These are phyloP conservation scores for Crataegus laevigata DNA, from an alignment of 306 rosid species.

Conservation along the genomic window DNA sequence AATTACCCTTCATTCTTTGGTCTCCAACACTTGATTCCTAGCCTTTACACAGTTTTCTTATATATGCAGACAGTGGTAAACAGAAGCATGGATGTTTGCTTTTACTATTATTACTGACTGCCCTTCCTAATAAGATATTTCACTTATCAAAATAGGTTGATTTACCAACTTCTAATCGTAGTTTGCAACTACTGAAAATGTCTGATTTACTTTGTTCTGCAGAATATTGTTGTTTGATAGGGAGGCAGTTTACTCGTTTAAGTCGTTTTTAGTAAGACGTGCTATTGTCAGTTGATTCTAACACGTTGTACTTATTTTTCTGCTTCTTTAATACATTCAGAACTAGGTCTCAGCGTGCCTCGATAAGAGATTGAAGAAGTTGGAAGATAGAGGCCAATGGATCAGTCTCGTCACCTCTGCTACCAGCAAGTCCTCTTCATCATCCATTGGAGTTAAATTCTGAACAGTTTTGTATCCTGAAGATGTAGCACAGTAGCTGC, in stretches of 20 bases:
- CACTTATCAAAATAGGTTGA: not conserved
- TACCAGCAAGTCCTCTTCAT: slow-evolving; percentile 16
- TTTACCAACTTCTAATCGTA: not conserved
- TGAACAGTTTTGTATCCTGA: slow-evolving; percentile 7
- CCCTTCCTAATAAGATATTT: not conserved
- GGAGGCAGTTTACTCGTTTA: not conserved
- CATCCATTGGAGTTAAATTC: slow-evolving; percentile 16
- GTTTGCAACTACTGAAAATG: not conserved
- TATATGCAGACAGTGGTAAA: no score
- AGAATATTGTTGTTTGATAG: not conserved
- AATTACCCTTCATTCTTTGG: not conserved
- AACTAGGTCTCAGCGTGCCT: slow-evolving; percentile 66
- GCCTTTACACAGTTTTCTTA: no score
- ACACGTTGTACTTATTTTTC: not conserved
- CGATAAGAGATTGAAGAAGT: slow-evolving; percentile 40
- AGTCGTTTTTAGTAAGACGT: not conserved
- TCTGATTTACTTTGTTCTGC: not conserved
- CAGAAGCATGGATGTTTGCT: not conserved
- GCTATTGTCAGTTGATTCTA: not conserved
- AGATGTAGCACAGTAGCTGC: slow-evolving; percentile 12
- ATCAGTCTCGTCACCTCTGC: slow-evolving; percentile 16
- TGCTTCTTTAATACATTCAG: slow-evolving; percentile 32
- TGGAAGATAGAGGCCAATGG: slow-evolving; percentile 26
- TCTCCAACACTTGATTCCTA: not conserved
- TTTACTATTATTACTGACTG: not conserved